Percentiles rank a stretch among this genome's conserved stretches.
These are phyloP conservation scores for Emydomyces testavorans DNA, from an alignment of 2,329 filamentous ascomycete genomes.

Conservation along the genomic window DNA sequence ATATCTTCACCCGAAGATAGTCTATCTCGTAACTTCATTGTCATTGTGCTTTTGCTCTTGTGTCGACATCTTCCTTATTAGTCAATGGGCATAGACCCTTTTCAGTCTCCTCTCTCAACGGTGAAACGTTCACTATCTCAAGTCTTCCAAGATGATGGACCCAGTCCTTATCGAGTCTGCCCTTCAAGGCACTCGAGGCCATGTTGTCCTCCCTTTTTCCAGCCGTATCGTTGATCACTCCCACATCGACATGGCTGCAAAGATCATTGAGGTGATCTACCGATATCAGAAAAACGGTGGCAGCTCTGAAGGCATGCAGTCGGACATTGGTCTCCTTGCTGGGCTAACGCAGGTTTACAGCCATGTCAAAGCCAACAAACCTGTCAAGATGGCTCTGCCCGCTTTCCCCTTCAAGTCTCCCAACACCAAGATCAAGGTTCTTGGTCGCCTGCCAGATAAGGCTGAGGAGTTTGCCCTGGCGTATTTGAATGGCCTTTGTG, in stretches of 20 bases:
- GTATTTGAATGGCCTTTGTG: slow-evolving; percentile 1
- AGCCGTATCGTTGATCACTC: slow-evolving; percentile 37
- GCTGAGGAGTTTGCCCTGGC: slow-evolving; percentile 3
- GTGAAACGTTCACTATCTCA: neutral
- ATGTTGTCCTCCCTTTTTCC: slow-evolving; percentile 24
- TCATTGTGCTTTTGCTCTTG: neutral
- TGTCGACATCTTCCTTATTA: neutral
- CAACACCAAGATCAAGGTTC: neutral
- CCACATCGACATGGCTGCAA: slow-evolving; percentile 35
- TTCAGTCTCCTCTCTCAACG: neutral
- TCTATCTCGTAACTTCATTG: neutral
- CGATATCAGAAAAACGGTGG: neutral
- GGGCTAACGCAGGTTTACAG: slow-evolving; percentile 4
- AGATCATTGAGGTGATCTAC: slow-evolving; percentile 13
- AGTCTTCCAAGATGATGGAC: neutral
- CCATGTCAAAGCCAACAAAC: slow-evolving; percentile 7
- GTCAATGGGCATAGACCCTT: too few relatives aligned
- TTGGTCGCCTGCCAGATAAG: slow-evolving; percentile 1
- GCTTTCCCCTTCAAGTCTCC: slow-evolving; percentile 5
- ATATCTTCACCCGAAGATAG: neutral
- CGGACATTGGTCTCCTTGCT: slow-evolving; percentile 1
- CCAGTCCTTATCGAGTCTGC: slow-evolving; percentile 1
- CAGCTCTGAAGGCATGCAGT: neutral
- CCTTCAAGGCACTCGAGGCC: neutral
- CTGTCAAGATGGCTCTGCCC: slow-evolving; percentile 6